phyloP scores from a whole-genome alignment of 1,284 basidiomycete genomes.

The Stygiomarasmius scandens region DNA sequence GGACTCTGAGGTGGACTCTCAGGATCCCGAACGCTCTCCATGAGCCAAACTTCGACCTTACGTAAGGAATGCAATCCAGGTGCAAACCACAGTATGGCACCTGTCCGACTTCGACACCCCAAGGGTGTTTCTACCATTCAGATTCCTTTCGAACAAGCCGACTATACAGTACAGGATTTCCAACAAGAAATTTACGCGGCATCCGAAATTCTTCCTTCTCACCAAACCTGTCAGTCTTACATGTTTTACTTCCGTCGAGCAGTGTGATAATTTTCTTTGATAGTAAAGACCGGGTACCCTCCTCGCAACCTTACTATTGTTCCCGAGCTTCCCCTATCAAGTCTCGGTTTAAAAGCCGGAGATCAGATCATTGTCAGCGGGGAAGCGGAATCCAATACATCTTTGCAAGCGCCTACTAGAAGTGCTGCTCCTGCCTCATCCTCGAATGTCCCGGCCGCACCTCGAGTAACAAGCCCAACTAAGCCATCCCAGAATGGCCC shows the following conservation, averaged over 20 bases:
- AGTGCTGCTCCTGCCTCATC: conserved; percentile 18
- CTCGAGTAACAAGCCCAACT: conserved; percentile 12
- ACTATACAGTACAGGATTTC: conserved; percentile 69
- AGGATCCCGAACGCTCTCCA: too few relatives aligned
- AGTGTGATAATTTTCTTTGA: not conserved
- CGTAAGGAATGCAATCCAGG: too few relatives aligned
- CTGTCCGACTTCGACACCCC: conserved; percentile 78
- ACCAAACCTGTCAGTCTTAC: conserved; percentile 68
- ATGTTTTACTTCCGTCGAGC: conserved; percentile 11
- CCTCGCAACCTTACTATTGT: conserved; percentile 71
- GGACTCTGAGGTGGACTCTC: too few relatives aligned
- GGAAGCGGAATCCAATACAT: conserved; percentile 27
- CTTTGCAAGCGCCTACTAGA: conserved; percentile 9
- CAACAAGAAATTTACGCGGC: conserved; percentile 68
- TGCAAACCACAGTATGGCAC: too few relatives aligned
- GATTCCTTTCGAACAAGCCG: conserved; percentile 56
- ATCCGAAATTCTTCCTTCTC: conserved; percentile 73
- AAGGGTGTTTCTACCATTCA: conserved; percentile 81
- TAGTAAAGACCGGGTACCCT: conserved; percentile 88
- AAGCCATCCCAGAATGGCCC: conserved; percentile 42
- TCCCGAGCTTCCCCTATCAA: conserved; percentile 72
- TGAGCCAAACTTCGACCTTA: too few relatives aligned
- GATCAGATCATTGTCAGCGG: conserved; percentile 85
- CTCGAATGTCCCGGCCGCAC: conserved; percentile 1
- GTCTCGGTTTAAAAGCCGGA: conserved; percentile 74